Conservation (phyloP, 2,329 filamentous ascomycete species). For the Sclerotinia glacialis region DNA sequence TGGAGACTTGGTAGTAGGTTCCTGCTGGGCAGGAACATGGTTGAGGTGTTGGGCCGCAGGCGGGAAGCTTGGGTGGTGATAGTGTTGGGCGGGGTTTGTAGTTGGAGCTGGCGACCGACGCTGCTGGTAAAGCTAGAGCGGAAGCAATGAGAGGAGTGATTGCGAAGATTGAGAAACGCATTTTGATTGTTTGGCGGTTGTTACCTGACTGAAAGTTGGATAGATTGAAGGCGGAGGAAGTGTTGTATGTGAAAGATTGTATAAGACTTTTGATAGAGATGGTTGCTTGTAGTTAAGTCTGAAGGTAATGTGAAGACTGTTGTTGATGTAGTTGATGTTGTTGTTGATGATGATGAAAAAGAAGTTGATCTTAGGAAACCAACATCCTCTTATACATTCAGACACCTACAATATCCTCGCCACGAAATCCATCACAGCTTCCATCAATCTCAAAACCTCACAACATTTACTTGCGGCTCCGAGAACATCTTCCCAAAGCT, state of each 20-base stretch:
- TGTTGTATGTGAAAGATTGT: neutral
- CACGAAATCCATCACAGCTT: neutral
- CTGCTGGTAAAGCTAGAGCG: neutral
- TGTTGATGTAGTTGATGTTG: neutral
- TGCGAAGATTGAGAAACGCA: slow-evolving; percentile 15
- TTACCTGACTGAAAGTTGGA: neutral
- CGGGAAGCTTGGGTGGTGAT: neutral
- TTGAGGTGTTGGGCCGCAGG: neutral
- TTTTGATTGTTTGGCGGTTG: neutral
- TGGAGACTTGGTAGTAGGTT: slow-evolving; percentile 5
- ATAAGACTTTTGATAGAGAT: neutral
- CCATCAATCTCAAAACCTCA: neutral
- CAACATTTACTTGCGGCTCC: neutral
- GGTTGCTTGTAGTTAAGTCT: neutral
- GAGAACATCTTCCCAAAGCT: neutral
- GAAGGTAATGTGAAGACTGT: neutral
- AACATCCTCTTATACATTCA: neutral
- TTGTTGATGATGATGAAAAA: slow-evolving; percentile 2
- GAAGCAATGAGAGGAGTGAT: slow-evolving; percentile 5
- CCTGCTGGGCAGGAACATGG: slow-evolving; percentile 7
- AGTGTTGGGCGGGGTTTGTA: neutral
- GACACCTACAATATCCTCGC: neutral
- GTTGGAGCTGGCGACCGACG: neutral
- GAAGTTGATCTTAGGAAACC: neutral
- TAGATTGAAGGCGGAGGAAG: neutral